Conservation (phyloP, 1,284 basidiomycete genomes). For the Ustilago tritici region DNA sequence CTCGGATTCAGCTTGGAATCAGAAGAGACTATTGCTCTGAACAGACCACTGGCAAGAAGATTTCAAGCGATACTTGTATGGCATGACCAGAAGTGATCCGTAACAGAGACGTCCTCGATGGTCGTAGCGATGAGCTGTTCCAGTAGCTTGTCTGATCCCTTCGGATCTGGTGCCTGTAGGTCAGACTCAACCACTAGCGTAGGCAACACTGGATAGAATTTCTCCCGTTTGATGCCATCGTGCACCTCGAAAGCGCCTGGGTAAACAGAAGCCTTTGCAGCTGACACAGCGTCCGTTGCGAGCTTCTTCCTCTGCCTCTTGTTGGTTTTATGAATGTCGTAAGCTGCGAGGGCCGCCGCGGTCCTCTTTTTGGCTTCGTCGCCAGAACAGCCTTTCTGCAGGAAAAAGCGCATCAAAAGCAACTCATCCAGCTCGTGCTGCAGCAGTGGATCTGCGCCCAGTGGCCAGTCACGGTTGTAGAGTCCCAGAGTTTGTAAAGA, state of each 20-base stretch:
- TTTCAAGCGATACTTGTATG: background rate
- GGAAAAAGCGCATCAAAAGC: conserved; percentile 2
- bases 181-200: background rate
- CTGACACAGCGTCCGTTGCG: background rate
- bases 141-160: background rate
- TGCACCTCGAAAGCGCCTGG: background rate
- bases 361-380: conserved; percentile 5
- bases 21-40: background rate
- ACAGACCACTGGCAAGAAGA: too few species aligned
- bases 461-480: background rate
- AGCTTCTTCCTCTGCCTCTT: conserved; percentile 4
- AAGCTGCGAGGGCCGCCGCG: background rate
- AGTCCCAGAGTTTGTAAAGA: conserved; percentile 4
- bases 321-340: background rate
- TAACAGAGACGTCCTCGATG: background rate
- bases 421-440: background rate
- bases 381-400: background rate
- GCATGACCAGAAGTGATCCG: background rate
- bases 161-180: background rate
- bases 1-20: background rate
- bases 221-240: background rate
- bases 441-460: background rate
- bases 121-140: conserved; percentile 3
- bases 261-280: background rate
- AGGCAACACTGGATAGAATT: background rate